Evolutionary conservation across 1,139 yeast species (phyloP).

Genomic region (Nematodospora anomalae): DNA sequence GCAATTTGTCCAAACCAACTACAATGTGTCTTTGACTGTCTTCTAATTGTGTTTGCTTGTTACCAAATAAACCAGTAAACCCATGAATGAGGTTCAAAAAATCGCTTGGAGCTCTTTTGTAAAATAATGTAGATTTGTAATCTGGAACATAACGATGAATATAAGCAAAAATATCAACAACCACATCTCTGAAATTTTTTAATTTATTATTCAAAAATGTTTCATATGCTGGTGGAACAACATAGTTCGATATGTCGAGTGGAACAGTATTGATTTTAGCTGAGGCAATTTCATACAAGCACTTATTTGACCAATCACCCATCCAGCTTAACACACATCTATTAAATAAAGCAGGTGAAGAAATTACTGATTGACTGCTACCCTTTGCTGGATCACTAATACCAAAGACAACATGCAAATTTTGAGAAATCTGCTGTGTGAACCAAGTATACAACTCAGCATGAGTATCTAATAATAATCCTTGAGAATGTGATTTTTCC

Average conservation of each 20-base stretch:
- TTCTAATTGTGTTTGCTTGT: constrained; percentile 53
- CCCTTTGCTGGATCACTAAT: constrained; percentile 55
- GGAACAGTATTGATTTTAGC: constrained; percentile 48
- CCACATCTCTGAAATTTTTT: constrained; percentile 41
- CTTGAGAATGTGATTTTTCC: constrained; percentile 60
- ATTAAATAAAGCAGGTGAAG: constrained; percentile 90
- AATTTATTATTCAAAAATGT: constrained; percentile 14
- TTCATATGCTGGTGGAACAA: constrained; percentile 25
- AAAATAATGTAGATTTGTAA: constrained; percentile 12
- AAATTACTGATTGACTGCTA: constrained; percentile 43
- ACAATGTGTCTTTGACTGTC: constrained; percentile 71
- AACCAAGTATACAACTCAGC: constrained; percentile 81
- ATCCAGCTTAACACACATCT: constrained; percentile 89
- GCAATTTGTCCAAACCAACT: constrained; percentile 70
- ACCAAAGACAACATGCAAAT: constrained; percentile 82
- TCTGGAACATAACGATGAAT: constrained; percentile 39
- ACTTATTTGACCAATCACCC: constrained; percentile 71
- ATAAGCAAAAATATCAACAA: constrained; percentile 47
- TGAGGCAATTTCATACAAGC: constrained; percentile 53
- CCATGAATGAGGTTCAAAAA: constrained; percentile 53
- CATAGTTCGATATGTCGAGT: constrained; percentile 47
- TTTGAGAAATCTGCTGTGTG: constrained; percentile 60
- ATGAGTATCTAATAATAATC: constrained; percentile 63
- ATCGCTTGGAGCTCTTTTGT: constrained; percentile 35
- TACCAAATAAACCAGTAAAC: constrained; percentile 45